phyloP scores from a whole-genome alignment of 2,329 filamentous ascomycete genomes.

The Meredithiella fracta region DNA sequence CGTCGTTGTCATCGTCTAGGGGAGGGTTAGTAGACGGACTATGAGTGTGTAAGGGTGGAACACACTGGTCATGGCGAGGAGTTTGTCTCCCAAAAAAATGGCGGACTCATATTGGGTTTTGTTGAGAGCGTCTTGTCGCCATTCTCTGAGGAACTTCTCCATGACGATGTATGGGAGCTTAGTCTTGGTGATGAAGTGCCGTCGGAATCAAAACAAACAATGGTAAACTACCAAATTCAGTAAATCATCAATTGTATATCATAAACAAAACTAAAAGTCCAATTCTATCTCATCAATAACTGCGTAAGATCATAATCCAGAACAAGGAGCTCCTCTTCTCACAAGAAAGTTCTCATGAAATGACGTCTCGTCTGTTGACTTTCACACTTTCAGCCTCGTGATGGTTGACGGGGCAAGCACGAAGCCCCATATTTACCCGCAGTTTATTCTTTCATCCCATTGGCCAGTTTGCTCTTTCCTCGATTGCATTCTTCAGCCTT shows the following conservation, averaged over 20 bases:
- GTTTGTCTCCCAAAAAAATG: conserved; percentile 93
- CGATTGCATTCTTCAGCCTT: conserved; percentile 9
- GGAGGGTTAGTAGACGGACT: not conserved
- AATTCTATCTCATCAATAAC: not conserved
- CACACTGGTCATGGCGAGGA: conserved; percentile 81
- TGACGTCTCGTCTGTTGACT: conserved; percentile 1
- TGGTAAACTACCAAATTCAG: not conserved
- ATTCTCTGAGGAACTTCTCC: conserved; percentile 86
- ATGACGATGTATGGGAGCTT: conserved; percentile 30
- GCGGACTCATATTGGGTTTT: conserved; percentile 93
- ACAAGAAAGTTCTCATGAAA: too few relatives aligned
- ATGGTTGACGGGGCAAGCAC: conserved; percentile 7
- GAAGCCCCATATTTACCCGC: conserved; percentile 2
- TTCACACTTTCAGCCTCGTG: conserved; percentile 10
- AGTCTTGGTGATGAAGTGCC: too few relatives aligned
- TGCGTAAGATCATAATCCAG: too few relatives aligned
- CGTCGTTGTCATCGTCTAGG: conserved; percentile 78
- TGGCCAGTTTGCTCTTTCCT: conserved; percentile 5
- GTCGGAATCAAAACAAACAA: not conserved
- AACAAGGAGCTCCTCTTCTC: too few relatives aligned
- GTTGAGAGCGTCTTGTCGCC: conserved; percentile 88
- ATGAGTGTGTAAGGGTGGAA: not conserved
- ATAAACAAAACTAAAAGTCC: not conserved
- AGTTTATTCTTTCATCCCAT: not conserved
- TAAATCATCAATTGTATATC: not conserved